A percentile compares a stretch with the other conserved stretches of the same genome.
These are phyloP conservation scores for Kuraishia hungarica DNA, from an alignment of 805 yeast genomes.

Conservation along the genomic window DNA sequence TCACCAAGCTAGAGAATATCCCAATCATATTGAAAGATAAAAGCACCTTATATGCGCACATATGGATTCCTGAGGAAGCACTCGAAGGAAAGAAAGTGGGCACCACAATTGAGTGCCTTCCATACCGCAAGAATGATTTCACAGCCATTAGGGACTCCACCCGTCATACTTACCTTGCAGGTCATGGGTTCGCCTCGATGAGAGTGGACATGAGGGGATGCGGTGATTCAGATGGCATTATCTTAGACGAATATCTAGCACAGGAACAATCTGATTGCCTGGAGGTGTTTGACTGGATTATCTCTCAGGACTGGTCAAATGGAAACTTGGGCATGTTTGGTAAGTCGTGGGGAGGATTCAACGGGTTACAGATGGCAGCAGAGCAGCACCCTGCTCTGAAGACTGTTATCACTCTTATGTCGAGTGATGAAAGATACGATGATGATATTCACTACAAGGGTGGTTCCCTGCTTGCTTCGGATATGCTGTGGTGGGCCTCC, in stretches of 20 bases:
- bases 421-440: slow-evolving; percentile 37
- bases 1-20: slow-evolving; percentile 25
- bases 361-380: slow-evolving; percentile 35
- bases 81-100: slow-evolving; percentile 20
- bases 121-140: slow-evolving; percentile 34
- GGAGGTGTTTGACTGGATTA: slow-evolving; percentile 33
- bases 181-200: slow-evolving; percentile 34
- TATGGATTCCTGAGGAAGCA: slow-evolving; percentile 33
- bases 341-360: slow-evolving; percentile 41
- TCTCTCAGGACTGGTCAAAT: slow-evolving; percentile 32
- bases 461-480: slow-evolving; percentile 35
- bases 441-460: slow-evolving; percentile 42
- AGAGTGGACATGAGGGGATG: slow-evolving; percentile 39
- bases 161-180: slow-evolving; percentile 38
- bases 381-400: slow-evolving; percentile 37
- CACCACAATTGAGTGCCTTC: slow-evolving; percentile 34
- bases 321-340: slow-evolving; percentile 39
- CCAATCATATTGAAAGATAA: slow-evolving; percentile 32
- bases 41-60: slow-evolving; percentile 26
- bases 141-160: slow-evolving; percentile 35
- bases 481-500: slow-evolving; percentile 45
- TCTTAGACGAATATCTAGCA: slow-evolving; percentile 31
- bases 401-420: slow-evolving; percentile 32
- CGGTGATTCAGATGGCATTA: slow-evolving; percentile 32
- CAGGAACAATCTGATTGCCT: slow-evolving; percentile 36